These are phyloP conservation scores for Heritiera littoralis DNA, from an alignment of 345 rosid genomes.

Conservation along the genomic window DNA sequence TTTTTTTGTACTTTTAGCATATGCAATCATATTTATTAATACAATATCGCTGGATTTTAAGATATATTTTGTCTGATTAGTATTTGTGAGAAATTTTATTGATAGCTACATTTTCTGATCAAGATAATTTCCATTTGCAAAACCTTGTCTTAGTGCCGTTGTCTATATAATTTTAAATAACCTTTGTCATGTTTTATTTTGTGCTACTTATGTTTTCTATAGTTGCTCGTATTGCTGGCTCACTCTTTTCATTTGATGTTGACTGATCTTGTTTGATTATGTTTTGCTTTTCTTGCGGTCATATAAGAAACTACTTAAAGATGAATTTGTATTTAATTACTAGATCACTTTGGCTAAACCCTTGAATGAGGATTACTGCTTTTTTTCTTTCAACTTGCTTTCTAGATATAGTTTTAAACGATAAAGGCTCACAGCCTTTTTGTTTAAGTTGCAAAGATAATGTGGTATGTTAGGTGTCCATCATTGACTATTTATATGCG, in stretches of 20 bases:
- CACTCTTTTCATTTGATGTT: not conserved
- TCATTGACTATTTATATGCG: not conserved
- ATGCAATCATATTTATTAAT: not conserved
- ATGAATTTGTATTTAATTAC: not conserved
- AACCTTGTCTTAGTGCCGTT: not conserved
- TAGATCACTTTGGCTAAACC: not conserved
- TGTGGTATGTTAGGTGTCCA: not conserved
- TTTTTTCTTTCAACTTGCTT: not conserved
- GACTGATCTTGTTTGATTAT: not conserved
- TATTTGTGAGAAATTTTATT: conserved; percentile 1
- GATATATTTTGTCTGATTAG: not conserved
- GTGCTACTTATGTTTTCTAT: not conserved
- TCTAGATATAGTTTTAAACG: not conserved
- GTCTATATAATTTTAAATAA: not conserved
- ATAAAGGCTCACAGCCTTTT: not conserved
- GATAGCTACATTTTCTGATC: not conserved
- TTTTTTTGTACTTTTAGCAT: not conserved
- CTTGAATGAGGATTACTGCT: not conserved
- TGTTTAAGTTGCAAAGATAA: not conserved
- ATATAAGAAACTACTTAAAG: not conserved
- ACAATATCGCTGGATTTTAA: not conserved
- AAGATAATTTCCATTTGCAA: not conserved
- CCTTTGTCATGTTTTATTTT: not conserved
- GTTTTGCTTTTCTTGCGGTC: not conserved
- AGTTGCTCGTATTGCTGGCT: not conserved